A percentile compares a stretch with the other conserved stretches of the same genome.
phyloP scores from a whole-genome alignment of 805 yeast species.

The Sugiyamaella americana region DNA sequence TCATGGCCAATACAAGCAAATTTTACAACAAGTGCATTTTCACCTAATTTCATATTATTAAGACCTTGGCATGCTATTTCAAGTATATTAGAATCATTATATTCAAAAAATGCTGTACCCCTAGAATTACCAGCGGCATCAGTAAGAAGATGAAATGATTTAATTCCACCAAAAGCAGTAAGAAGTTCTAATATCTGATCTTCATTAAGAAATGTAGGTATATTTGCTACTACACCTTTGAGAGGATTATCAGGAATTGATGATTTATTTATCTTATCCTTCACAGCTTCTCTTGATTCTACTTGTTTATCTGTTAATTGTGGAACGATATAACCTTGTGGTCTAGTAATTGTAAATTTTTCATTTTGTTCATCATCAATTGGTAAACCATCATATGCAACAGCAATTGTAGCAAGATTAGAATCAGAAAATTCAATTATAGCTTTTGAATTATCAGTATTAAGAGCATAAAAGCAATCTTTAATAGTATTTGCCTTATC shows the following conservation, averaged over 20 bases:
- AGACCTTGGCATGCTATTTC: conserved; percentile 32
- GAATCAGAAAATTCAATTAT: conserved; percentile 48
- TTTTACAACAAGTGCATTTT: conserved; percentile 33
- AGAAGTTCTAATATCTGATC: conserved; percentile 41
- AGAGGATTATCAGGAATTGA: conserved; percentile 27
- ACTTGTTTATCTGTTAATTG: conserved; percentile 11
- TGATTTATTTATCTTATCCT: neutral
- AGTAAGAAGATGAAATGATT: conserved; percentile 38
- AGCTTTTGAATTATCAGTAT: conserved; percentile 23
- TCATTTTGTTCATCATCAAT: conserved; percentile 10
- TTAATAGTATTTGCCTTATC: neutral
- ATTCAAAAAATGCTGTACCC: conserved; percentile 56
- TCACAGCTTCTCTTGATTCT: conserved; percentile 13
- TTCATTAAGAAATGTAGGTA: conserved; percentile 40
- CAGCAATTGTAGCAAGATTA: conserved; percentile 49
- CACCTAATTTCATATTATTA: conserved; percentile 34
- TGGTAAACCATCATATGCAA: conserved; percentile 36
- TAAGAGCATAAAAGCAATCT: neutral
- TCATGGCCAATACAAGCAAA: conserved; percentile 33
- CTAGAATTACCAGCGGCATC: conserved; percentile 43
- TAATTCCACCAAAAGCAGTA: conserved; percentile 36
- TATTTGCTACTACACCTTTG: conserved; percentile 42
- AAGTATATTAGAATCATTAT: conserved; percentile 23
- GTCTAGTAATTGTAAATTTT: conserved; percentile 31
- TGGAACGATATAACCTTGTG: conserved; percentile 41